Evolutionary conservation across 208 protist genomes (phyloP).

Genomic region (Polymyxa betae): DNA sequence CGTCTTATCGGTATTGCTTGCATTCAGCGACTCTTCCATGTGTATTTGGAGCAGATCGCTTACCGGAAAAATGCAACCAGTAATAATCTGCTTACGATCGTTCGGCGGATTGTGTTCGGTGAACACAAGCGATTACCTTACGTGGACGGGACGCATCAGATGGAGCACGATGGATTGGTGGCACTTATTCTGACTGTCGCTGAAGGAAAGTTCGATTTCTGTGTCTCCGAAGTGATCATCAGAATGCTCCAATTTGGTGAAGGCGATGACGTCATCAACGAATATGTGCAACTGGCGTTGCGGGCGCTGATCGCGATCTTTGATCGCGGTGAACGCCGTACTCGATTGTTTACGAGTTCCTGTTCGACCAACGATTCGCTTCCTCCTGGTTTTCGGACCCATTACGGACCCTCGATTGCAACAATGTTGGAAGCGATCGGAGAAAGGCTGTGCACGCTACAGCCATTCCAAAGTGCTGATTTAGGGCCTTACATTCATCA

Average conservation of each 20-base stretch:
- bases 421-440: constrained; percentile 30
- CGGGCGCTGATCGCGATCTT: constrained; percentile 39
- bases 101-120: constrained; percentile 17
- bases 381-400: constrained; percentile 4
- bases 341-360: constrained; percentile 13
- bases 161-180: constrained; percentile 38
- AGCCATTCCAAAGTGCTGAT: constrained; percentile 43
- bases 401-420: constrained; percentile 3
- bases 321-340: constrained; percentile 10
- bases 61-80: constrained; percentile 21
- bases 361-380: background rate
- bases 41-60: constrained; percentile 38
- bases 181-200: constrained; percentile 39
- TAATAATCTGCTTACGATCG: constrained; percentile 31
- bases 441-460: background rate
- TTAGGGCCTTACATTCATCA: background rate
- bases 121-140: constrained; percentile 26
- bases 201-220: constrained; percentile 50
- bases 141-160: constrained; percentile 23
- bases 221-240: background rate
- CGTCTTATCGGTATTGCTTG: background rate
- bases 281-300: constrained; percentile 37
- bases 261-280: background rate
- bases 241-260: background rate
- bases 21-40: constrained; percentile 42